Conservation (phyloP, 1,284 basidiomycete genomes). For the Ceratobasidium sp. region DNA sequence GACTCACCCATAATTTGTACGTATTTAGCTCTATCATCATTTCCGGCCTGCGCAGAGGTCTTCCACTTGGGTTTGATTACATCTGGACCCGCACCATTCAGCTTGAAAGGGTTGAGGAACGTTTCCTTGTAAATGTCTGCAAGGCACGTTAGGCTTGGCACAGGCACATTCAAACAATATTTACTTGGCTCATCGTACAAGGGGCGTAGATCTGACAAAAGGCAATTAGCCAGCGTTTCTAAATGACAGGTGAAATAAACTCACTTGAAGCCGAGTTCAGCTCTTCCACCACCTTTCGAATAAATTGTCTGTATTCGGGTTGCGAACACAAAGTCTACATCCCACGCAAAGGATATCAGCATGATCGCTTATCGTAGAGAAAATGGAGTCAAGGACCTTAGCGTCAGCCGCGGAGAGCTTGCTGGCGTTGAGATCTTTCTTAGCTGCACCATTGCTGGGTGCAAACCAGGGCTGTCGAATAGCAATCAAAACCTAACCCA, state of each 20-base stretch:
- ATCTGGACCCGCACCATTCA: not conserved
- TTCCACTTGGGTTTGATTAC: too few relatives aligned
- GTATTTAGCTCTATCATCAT: not conserved
- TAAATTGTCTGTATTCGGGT: not conserved
- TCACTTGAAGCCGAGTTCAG: slow-evolving; percentile 15
- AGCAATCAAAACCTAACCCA: not conserved
- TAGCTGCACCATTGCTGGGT: not conserved
- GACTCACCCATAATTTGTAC: slow-evolving; percentile 3
- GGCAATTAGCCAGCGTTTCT: not conserved
- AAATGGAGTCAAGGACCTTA: not conserved
- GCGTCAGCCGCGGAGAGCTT: not conserved
- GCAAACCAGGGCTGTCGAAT: not conserved
- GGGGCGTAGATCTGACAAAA: slow-evolving; percentile 17
- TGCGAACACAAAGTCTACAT: not conserved
- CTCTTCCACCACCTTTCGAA: not conserved
- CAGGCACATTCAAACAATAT: not conserved
- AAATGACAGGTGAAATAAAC: not conserved
- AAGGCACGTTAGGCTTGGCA: not conserved
- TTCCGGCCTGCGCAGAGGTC: not conserved
- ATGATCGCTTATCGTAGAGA: not conserved
- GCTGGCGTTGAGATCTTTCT: not conserved
- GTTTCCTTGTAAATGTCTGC: not conserved
- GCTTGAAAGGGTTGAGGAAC: not conserved
- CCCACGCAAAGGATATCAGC: not conserved
- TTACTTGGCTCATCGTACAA: slow-evolving; percentile 12